Evolutionary conservation across 2,329 filamentous ascomycete species (phyloP).

Genomic region (Neofusicoccum ribis): DNA sequence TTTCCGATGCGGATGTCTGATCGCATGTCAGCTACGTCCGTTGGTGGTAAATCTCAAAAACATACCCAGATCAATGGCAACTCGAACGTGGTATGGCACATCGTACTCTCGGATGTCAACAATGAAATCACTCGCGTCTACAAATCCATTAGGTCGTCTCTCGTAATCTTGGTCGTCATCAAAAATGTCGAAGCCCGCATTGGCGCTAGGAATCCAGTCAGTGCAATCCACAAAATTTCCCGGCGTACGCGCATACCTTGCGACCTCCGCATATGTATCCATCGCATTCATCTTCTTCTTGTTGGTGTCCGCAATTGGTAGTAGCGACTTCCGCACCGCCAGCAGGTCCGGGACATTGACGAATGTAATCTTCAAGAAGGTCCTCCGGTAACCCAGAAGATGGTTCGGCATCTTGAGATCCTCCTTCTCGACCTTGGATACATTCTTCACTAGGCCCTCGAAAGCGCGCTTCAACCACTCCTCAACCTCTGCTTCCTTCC

Average conservation of each 20-base stretch:
- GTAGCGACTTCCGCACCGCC: slow-evolving; percentile 77
- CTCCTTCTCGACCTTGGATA: slow-evolving; percentile 83
- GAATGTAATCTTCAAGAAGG: slow-evolving; percentile 84
- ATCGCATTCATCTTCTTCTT: slow-evolving; percentile 94
- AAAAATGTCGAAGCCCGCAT: slow-evolving; percentile 90
- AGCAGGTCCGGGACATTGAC: slow-evolving; percentile 84
- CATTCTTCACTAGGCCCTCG: slow-evolving; percentile 77
- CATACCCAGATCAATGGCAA: slow-evolving; percentile 89
- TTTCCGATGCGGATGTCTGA: slow-evolving; percentile 91
- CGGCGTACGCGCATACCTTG: slow-evolving; percentile 61
- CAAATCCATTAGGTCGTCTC: slow-evolving; percentile 73
- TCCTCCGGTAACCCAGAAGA: slow-evolving; percentile 83
- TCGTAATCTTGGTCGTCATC: slow-evolving; percentile 85
- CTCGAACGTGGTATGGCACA: slow-evolving; percentile 97
- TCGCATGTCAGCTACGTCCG: slow-evolving; percentile 17
- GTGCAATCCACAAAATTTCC: slow-evolving; percentile 22
- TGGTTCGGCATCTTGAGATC: slow-evolving; percentile 95
- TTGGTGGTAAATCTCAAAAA: background rate
- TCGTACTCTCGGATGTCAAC: slow-evolving; percentile 99
- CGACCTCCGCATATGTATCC: slow-evolving; percentile 97
- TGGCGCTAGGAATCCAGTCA: slow-evolving; percentile 55
- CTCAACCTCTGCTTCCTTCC: slow-evolving; percentile 88
- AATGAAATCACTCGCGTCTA: slow-evolving; percentile 94
- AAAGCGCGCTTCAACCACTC: slow-evolving; percentile 83
- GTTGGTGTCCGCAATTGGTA: slow-evolving; percentile 93